Evolutionary conservation across 106 monocot species (phyloP), one percentile per base, ranked within the genome.

Genomic region (Alisma plantagoaquatica): DNA sequence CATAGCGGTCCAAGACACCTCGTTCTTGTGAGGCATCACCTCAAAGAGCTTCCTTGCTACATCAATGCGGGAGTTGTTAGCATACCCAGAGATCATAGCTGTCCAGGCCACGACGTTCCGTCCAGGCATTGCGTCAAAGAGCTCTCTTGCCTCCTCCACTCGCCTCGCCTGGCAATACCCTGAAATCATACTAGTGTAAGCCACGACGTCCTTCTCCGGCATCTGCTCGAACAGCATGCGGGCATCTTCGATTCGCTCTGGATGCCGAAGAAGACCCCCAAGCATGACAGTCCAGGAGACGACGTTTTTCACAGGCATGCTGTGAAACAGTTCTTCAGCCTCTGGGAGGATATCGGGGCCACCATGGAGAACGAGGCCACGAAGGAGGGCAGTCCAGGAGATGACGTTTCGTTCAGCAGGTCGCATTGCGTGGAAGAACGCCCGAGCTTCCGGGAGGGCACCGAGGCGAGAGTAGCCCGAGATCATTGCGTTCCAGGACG

Each of bases 1-100:
- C 78, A 92, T 85, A 7, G 85, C 85, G 8, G 91, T 92, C 85
- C 91, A 92, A 2, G 91, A 72, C 7, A 92, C 61, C 61, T 92
- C 91, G 30, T 92, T 92, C 62, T 68, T 75, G 62, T 81, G 74
- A 0, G 91, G 91, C 85, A 92, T 92, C 18, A 85, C 85, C 67
- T 92, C 91, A 41, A 92, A 92, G 43, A 92, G 73, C 54, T 92
- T 78, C 49, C 91, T 59, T 16, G 91, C 91, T 7, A 78, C 57
- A 31, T 81, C 73, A 3, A 92, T 70, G 44, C 76, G 60, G 1
- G 42, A 43, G 49, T 85, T 85, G 10, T 69, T 75, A 0, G 62
- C 59, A 27, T 85, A 81, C 2, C 91, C 91, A 2, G 74, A 74
- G 10, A 81, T 61, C 91, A 92, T 92, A 2, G 73, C 66, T 0